These are phyloP conservation scores for Verticillium tricorpus DNA, from an alignment of 2,329 filamentous ascomycete species.

Conservation along the genomic window DNA sequence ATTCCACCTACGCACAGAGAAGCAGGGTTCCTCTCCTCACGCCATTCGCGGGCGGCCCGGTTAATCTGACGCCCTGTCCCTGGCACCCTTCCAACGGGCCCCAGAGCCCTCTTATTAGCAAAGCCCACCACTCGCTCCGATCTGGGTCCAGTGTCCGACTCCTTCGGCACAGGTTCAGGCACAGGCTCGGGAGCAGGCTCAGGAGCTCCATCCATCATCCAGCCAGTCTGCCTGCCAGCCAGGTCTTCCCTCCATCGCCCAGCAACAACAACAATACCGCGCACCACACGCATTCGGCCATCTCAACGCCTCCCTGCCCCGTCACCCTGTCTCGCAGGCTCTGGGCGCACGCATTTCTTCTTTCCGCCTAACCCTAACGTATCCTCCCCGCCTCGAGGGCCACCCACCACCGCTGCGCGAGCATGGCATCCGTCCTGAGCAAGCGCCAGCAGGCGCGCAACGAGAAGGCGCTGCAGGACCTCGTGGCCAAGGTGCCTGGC, in stretches of 20 bases:
- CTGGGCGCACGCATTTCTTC: neutral
- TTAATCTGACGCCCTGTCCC: neutral
- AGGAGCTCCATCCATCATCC: neutral
- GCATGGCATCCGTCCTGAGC: slow-evolving; percentile 72
- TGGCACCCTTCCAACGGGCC: neutral
- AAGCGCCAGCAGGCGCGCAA: slow-evolving; percentile 98
- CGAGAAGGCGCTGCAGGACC: slow-evolving; percentile 84
- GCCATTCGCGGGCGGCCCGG: neutral
- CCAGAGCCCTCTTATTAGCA: neutral
- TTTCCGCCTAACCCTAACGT: slow-evolving; percentile 2
- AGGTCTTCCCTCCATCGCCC: neutral
- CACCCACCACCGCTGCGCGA: slow-evolving; percentile 1
- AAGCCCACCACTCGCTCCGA: neutral
- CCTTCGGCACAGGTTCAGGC: neutral
- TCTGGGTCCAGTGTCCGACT: neutral
- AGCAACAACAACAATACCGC: neutral
- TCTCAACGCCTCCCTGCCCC: neutral
- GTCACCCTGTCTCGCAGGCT: neutral
- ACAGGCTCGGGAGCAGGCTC: neutral
- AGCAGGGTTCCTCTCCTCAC: neutral
- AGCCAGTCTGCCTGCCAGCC: neutral
- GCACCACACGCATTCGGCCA: neutral
- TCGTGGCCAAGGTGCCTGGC: slow-evolving; percentile 76
- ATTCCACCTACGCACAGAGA: neutral
- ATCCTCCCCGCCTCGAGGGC: neutral